Base-by-base conservation (phyloP, 331 rosid species). In the Ulmus americana region DNA sequence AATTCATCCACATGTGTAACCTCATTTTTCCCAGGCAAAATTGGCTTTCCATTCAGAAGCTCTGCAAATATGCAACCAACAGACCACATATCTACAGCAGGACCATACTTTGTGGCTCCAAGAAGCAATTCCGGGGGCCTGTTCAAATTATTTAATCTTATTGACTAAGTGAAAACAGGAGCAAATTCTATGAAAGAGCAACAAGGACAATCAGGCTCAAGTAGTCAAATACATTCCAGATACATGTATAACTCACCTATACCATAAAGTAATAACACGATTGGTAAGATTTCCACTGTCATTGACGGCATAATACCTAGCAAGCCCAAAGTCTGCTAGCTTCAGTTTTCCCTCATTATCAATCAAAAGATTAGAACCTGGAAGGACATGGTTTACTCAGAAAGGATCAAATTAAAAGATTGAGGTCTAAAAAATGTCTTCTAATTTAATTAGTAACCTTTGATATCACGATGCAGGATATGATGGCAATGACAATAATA, bases 51-150 rank as follows among this genome's bases (percentile, higher is more conserved):
- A 46, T 85, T 77, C 53, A 88, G 82, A 68, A 88, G 95, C 76
- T 88, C 95, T 9, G 87, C 95, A 61, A 88, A 88, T 73, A 85
- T 88, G 70, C 95, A 85, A 70, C 95, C 95, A 48, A 85, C 95
- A 51, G 95, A 88, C 95, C 95, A 88, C 91, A 88, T 81, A 53
- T 88, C 95, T 69, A 88, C 87, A 48, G 95, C 91, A 15, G 91
- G 89, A 46, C 91, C 95, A 59, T 87, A 87, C 75, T 76, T 85
- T 8, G 91, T 87, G 55, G 91, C 75, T 74, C 91, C 91, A 28
- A 87, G 81, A 35, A 87, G 80, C 76, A 88, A 75, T 68, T 88
- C 95, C 2, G 91, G 95, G 61, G 95, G 95, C 76, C 91, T 87
- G 80, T 52, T 69, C 63, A 75, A 56, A 74, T 14, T 49, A 73